Percentiles rank a stretch among this genome's conserved stretches.
Conservation (phyloP, 495 filamentous ascomycete genomes). For the Neurospora pannonica region DNA sequence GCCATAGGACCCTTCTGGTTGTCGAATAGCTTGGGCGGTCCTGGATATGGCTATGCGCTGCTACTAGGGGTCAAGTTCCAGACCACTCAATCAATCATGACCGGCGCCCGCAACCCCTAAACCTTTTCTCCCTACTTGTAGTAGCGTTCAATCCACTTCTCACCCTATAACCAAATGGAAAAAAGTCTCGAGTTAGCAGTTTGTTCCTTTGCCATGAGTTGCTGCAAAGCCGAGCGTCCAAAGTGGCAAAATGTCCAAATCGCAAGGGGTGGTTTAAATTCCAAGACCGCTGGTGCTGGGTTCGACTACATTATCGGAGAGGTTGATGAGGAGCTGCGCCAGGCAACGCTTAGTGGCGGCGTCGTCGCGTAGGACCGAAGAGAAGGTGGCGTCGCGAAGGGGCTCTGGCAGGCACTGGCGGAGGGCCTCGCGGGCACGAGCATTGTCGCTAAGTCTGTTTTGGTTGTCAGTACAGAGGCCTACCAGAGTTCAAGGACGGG, state of each 20-base stretch:
- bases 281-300: slow-evolving; percentile 25
- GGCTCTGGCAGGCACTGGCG: slow-evolving; percentile 96
- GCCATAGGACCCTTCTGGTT: background rate
- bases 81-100: background rate
- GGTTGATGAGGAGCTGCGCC: slow-evolving; percentile 90
- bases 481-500: background rate
- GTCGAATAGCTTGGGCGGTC: background rate
- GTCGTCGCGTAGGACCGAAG: slow-evolving; percentile 89
- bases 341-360: slow-evolving; percentile 97
- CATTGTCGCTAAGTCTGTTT: slow-evolving; percentile 84
- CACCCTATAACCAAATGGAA: slow-evolving; percentile 5
- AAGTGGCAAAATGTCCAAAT: background rate
- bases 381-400: slow-evolving; percentile 93
- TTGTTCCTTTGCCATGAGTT: background rate
- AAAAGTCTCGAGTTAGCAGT: background rate
- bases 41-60: background rate
- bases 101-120: background rate
- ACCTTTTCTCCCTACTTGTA: slow-evolving; percentile 2
- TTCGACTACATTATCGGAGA: slow-evolving; percentile 86
- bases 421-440: slow-evolving; percentile 86
- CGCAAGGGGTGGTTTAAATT: slow-evolving; percentile 8
- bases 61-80: background rate
- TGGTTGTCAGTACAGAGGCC: slow-evolving; percentile 5
- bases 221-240: background rate
- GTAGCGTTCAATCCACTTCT: slow-evolving; percentile 15